A percentile compares a stretch with the other conserved stretches of the same genome.
These are phyloP conservation scores for Aureobasidium pullulans DNA, from an alignment of 2,329 filamentous ascomycete species.

Conservation along the genomic window DNA sequence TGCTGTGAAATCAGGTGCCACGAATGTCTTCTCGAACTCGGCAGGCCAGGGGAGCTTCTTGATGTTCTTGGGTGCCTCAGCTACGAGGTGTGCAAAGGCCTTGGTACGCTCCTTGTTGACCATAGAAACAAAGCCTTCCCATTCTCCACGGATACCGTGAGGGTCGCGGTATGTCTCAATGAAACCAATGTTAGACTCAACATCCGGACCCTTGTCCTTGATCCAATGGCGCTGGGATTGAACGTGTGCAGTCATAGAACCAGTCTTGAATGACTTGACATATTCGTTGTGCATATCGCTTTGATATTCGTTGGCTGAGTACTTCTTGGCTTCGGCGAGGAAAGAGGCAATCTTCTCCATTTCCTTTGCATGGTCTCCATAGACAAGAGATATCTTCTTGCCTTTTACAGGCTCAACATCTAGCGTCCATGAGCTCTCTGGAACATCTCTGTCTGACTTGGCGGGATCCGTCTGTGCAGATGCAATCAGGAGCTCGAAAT, in stretches of 20 bases:
- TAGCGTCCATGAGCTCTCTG: constrained; percentile 39
- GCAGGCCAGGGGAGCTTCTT: constrained; percentile 80
- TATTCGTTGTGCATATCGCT: constrained; percentile 35
- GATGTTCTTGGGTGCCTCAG: constrained; percentile 73
- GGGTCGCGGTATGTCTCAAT: constrained; percentile 50
- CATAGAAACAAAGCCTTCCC: constrained; percentile 48
- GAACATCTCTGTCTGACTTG: constrained; percentile 33
- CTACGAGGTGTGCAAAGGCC: constrained; percentile 79
- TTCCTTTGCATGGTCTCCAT: constrained; percentile 40
- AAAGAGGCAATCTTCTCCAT: constrained; percentile 40
- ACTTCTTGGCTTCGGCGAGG: constrained; percentile 40
- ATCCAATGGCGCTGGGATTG: constrained; percentile 48
- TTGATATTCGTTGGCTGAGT: constrained; percentile 40
- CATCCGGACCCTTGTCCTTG: constrained; percentile 43
- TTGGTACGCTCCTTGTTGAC: constrained; percentile 87
- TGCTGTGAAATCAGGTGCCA: constrained; percentile 92
- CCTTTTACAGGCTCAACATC: constrained; percentile 33
- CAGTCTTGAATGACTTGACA: constrained; percentile 43
- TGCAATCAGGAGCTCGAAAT: constrained; percentile 43
- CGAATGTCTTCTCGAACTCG: constrained; percentile 91
- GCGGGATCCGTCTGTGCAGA: constrained; percentile 36
- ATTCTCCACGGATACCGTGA: constrained; percentile 47
- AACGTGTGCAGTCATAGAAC: constrained; percentile 44
- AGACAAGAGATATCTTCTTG: constrained; percentile 39
- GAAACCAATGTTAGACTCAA: constrained; percentile 49